Base-by-base conservation (phyloP, 768 basidiomycete genomes). In the Fomitopsis pulvina region DNA sequence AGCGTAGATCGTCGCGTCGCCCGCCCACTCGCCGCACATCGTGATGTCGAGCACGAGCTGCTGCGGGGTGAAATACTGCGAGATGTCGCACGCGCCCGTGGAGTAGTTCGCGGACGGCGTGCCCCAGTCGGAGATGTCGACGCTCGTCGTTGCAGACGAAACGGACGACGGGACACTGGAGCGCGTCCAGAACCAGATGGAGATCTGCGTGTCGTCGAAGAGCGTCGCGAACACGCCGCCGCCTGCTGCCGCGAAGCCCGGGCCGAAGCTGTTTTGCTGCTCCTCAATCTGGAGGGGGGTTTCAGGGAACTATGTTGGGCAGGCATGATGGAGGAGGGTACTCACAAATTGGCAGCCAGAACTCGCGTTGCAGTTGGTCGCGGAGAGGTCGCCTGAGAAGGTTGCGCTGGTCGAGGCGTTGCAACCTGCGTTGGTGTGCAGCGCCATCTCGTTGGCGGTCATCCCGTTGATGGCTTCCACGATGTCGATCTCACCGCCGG, bases 171-270 rank as follows among this genome's bases (percentile, higher is more conserved):
- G 75, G 20, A 77, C 45, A 45, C 65, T 52, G 6, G 61, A 39
- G 40, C 75, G 68, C 73, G 74, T 68, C 75, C 75, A 76, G 58
- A 72, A 76, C 74, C 74, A 76, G 45, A 76, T 75, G 71, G 58
- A 74, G 44, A 78, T 70, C 14, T 77, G 83, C 1, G 74, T 62
- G 6, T 69, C 66, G 41, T 85, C 85, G 50, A 85, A 80, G 58
- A 85, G 84, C 2, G 81, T 72, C 1, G 84, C 85, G 64, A 71
- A 91, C 1, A 82, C 78, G 5, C 81, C 81, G 11, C 81, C 81
- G 18, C 80, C 78, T 1, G 67, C 71, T 2, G 59, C 40, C 2
- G 68, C 69, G 51, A 79, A 79, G 6, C 60, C 66, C 8, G 57
- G 54, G 6, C 73, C 72, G 43, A 63, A 75, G 41, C 69, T 71